A percentile compares a stretch with the other conserved stretches of the same genome.
Conservation (phyloP, 2,329 filamentous ascomycete species). For the Aureobasidium sp. region DNA sequence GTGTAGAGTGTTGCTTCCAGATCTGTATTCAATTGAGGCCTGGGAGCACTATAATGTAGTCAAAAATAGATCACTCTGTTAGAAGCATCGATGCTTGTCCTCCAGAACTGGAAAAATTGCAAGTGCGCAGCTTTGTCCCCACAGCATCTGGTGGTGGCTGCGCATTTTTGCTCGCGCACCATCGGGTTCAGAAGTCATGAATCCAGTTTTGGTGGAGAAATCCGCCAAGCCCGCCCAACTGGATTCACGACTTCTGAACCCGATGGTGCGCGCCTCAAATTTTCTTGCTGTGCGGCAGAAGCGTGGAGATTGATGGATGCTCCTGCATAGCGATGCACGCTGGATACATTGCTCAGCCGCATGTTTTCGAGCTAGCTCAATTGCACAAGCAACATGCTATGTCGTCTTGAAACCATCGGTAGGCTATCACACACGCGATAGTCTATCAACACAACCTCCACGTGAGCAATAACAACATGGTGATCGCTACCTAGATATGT, state of each 20-base stretch:
- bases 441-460: background rate
- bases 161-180: background rate
- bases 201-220: too few species aligned
- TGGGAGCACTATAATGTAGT: background rate
- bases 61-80: background rate
- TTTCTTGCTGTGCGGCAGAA: background rate
- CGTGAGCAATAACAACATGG: background rate
- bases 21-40: background rate
- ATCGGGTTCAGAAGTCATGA: too few species aligned
- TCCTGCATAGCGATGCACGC: background rate
- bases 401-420: background rate
- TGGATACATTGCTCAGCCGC: background rate
- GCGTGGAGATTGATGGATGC: background rate
- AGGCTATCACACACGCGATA: background rate
- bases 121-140: background rate
- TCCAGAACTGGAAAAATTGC: background rate
- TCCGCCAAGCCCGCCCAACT: too few species aligned
- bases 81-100: background rate
- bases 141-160: background rate
- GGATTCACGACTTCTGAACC: too few species aligned
- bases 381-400: background rate
- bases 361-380: background rate
- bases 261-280: too few species aligned
- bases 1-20: background rate
- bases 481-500: background rate